Evolutionary conservation across 768 basidiomycete genomes (phyloP).

Genomic region (Mrakia hoshinonis): DNA sequence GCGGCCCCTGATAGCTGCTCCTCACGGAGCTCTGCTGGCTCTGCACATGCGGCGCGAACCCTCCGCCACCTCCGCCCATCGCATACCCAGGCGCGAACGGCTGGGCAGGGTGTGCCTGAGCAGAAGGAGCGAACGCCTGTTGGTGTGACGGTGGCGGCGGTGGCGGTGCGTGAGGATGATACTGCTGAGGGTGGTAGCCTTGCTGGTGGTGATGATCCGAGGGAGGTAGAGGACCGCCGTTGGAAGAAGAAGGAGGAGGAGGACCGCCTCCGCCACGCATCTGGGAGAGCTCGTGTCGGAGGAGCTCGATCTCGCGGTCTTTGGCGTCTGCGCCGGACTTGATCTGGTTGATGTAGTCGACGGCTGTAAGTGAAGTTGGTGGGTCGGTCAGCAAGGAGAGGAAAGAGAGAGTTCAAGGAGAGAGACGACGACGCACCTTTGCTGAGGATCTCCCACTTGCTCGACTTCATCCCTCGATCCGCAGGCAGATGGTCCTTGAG

Average conservation of each 20-base stretch:
- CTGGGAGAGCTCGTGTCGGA: conserved; percentile 8
- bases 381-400: neutral
- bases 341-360: conserved; percentile 24
- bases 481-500: conserved; percentile 83
- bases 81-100: too few relatives aligned
- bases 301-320: conserved; percentile 18
- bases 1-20: too few relatives aligned
- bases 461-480: conserved; percentile 88
- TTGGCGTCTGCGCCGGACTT: conserved; percentile 6
- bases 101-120: too few relatives aligned
- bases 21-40: too few relatives aligned
- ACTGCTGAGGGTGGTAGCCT: neutral
- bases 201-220: too few relatives aligned
- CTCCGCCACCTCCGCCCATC: too few relatives aligned
- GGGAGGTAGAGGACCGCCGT: too few relatives aligned
- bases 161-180: neutral
- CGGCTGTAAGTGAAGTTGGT: conserved; percentile 4
- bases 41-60: too few relatives aligned
- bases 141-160: neutral
- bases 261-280: neutral
- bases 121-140: neutral
- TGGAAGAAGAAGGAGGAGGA: neutral
- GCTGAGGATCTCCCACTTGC: conserved; percentile 98
- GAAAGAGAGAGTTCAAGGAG: neutral
- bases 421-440: conserved; percentile 8